Evolutionary conservation across 2,329 filamentous ascomycete genomes (phyloP).

Genomic region (Chaetomiaceae sp.): DNA sequence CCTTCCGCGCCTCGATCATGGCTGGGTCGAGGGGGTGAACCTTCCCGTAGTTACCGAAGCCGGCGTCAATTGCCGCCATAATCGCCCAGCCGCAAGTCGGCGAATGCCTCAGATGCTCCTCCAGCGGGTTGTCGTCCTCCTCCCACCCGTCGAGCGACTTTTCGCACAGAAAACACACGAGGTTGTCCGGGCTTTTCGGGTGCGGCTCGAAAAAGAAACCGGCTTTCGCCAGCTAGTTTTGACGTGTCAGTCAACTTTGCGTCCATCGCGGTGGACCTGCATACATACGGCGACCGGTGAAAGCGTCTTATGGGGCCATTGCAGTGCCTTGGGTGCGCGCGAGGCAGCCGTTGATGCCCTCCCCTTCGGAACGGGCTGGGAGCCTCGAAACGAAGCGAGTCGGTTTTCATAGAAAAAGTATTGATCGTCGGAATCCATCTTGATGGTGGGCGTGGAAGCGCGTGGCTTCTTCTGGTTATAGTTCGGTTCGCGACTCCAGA

Average conservation of each 20-base stretch:
- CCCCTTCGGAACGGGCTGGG: conserved; percentile 61
- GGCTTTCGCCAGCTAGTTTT: conserved; percentile 71
- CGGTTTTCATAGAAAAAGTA: conserved; percentile 62
- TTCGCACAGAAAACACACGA: conserved; percentile 80
- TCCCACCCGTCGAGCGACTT: conserved; percentile 92
- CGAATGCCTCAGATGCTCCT: conserved; percentile 81
- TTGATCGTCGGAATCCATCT: conserved; percentile 16
- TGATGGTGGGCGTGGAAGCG: neutral
- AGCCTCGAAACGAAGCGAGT: conserved; percentile 70
- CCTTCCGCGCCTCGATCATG: conserved; percentile 72
- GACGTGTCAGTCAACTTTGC: conserved; percentile 28
- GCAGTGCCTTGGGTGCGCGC: conserved; percentile 51
- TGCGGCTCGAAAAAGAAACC: conserved; percentile 87
- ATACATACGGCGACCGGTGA: conserved; percentile 57
- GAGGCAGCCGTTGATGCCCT: conserved; percentile 60
- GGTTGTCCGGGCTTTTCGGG: conserved; percentile 75
- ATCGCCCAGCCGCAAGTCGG: conserved; percentile 84
- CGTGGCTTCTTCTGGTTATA: neutral
- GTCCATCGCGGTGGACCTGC: conserved; percentile 23
- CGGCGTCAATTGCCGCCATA: conserved; percentile 57
- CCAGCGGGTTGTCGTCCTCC: conserved; percentile 72
- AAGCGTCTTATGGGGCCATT: conserved; percentile 76
- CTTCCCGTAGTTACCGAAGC: conserved; percentile 57
- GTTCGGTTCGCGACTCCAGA: neutral
- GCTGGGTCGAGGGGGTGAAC: conserved; percentile 69